Conservation (phyloP, 2,329 filamentous ascomycete genomes). For the Coniochaeta pulveracea region DNA sequence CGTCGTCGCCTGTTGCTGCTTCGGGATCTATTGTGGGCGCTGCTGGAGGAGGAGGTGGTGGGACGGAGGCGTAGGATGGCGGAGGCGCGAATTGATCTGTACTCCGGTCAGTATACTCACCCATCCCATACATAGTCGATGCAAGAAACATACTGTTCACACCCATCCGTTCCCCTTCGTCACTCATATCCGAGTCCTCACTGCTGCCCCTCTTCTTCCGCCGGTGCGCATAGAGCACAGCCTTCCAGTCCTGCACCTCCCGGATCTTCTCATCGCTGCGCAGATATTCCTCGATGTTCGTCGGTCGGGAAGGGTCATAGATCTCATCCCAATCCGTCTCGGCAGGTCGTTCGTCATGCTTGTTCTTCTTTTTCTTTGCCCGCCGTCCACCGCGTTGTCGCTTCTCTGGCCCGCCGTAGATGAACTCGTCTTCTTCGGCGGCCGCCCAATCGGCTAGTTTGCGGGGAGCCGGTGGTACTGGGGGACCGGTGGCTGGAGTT, state of each 20-base stretch:
- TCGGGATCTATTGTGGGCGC: constrained; percentile 34
- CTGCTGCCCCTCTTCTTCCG: constrained; percentile 30
- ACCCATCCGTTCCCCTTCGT: constrained; percentile 18
- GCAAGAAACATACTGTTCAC: constrained; percentile 21
- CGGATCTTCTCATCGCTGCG: constrained; percentile 72
- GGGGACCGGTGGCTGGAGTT: constrained; percentile 12
- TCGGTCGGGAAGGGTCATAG: constrained; percentile 75
- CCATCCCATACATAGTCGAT: too few relatives aligned
- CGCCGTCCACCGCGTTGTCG: constrained; percentile 61
- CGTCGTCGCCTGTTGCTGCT: constrained; percentile 58
- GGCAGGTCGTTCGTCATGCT: constrained; percentile 39
- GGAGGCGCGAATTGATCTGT: constrained; percentile 51
- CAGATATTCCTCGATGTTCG: constrained; percentile 74
- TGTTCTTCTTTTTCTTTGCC: constrained; percentile 44
- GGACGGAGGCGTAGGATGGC: constrained; percentile 42
- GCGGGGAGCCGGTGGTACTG: constrained; percentile 43
- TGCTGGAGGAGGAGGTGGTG: constrained; percentile 39
- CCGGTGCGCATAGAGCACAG: constrained; percentile 63
- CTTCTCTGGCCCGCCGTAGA: constrained; percentile 51
- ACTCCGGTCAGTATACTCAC: too few relatives aligned
- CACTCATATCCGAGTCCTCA: constrained; percentile 32
- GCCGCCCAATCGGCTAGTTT: constrained; percentile 73
- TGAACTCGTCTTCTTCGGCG: constrained; percentile 70
- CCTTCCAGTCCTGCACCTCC: constrained; percentile 79
- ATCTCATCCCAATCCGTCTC: constrained; percentile 84